phyloP scores from a whole-genome alignment of 1,284 basidiomycete genomes.

The Moniliella sp. region DNA sequence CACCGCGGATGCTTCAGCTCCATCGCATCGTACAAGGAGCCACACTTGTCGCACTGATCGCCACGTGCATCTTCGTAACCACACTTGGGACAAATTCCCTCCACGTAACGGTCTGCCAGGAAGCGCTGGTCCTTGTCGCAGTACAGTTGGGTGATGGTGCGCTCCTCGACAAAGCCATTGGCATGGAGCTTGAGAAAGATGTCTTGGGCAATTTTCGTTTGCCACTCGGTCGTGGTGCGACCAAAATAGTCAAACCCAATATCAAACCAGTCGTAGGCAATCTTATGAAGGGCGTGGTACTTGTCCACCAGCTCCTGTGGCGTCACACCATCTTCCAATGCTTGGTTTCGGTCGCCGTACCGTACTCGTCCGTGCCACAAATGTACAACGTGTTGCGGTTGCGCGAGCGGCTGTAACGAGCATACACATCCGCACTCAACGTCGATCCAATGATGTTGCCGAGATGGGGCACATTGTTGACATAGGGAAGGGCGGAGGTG shows the following conservation, averaged over 20 bases:
- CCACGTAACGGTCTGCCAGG: slow-evolving; percentile 31
- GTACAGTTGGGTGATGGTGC: slow-evolving; percentile 27
- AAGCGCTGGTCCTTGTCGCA: slow-evolving; percentile 24
- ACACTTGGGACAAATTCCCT: slow-evolving; percentile 28
- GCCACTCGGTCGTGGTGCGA: slow-evolving; percentile 68
- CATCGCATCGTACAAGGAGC: slow-evolving; percentile 65
- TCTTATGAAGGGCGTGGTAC: slow-evolving; percentile 67
- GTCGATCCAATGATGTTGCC: slow-evolving; percentile 95
- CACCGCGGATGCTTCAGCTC: slow-evolving; percentile 90
- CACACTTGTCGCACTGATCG: slow-evolving; percentile 90
- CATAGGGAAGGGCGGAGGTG: slow-evolving; percentile 83
- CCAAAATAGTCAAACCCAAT: slow-evolving; percentile 86
- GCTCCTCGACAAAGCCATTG: slow-evolving; percentile 28
- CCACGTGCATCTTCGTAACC: slow-evolving; percentile 58
- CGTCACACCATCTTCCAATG: slow-evolving; percentile 71
- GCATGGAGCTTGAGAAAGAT: slow-evolving; percentile 28
- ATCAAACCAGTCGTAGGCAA: slow-evolving; percentile 87
- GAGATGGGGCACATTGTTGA: slow-evolving; percentile 96
- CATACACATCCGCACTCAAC: slow-evolving; percentile 85
- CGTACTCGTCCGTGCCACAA: slow-evolving; percentile 96
- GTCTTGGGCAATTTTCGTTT: slow-evolving; percentile 42
- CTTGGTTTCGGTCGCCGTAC: slow-evolving; percentile 95
- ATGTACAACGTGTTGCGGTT: slow-evolving; percentile 48
- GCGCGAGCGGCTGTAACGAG: slow-evolving; percentile 47
- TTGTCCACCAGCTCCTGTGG: slow-evolving; percentile 78